These are phyloP conservation scores for Amanita fuliginea DNA, from an alignment of 768 basidiomycete genomes.

Conservation along the genomic window DNA sequence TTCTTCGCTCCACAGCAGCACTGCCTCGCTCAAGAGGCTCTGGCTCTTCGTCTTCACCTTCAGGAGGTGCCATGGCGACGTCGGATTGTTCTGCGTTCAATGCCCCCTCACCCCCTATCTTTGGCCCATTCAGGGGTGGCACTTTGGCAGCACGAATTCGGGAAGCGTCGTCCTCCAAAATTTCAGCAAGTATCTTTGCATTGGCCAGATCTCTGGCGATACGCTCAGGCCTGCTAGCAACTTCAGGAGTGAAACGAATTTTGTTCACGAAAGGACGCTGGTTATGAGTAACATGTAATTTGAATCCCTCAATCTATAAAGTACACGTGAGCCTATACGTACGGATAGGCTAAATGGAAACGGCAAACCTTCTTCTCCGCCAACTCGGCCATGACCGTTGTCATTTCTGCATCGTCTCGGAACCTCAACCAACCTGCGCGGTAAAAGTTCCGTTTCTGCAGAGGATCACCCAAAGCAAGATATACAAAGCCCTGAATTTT, in stretches of 20 bases:
- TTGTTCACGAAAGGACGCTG: constrained; percentile 68
- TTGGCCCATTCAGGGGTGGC: constrained; percentile 14
- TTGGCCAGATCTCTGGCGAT: constrained; percentile 74
- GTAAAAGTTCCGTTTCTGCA: constrained; percentile 89
- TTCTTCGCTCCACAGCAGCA: constrained; percentile 70
- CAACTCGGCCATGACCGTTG: constrained; percentile 55
- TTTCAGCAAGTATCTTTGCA: constrained; percentile 56
- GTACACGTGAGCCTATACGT: constrained; percentile 4
- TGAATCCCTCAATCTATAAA: constrained; percentile 85
- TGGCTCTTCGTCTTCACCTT: constrained; percentile 33
- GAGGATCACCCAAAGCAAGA: constrained; percentile 83
- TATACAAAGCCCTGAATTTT: constrained; percentile 77
- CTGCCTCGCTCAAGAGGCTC: constrained; percentile 59
- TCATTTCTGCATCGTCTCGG: constrained; percentile 76
- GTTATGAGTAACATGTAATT: constrained; percentile 81
- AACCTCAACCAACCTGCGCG: constrained; percentile 93
- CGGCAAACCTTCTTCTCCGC: constrained; percentile 72
- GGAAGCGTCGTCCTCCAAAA: constrained; percentile 64
- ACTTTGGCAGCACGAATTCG: constrained; percentile 35
- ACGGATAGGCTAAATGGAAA: not conserved
- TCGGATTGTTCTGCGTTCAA: constrained; percentile 7
- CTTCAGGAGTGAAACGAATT: constrained; percentile 72
- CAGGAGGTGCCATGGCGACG: constrained; percentile 18
- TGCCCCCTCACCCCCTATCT: constrained; percentile 18
- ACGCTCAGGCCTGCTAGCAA: constrained; percentile 70